Evolutionary conservation across 805 yeast genomes (phyloP), one percentile per base, ranked within the genome.

Genomic region (Jamesozyma spencerorum): DNA sequence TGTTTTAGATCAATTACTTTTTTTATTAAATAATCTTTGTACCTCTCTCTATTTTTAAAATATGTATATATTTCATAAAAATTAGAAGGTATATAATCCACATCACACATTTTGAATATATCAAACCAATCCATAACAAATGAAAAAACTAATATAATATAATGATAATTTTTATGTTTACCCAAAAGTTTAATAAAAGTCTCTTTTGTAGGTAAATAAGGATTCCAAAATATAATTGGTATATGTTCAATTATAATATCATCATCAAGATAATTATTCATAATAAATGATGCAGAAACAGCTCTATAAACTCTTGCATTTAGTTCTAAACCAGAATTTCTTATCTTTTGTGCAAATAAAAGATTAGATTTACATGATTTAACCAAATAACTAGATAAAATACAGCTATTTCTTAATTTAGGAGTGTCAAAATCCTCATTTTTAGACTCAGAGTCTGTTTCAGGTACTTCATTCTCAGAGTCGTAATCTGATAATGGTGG

Each of bases 191-290:
- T 26, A 14, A 38, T 5, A 22, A 33, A 38, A 18, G 40, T 38
- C 18, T 38, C 35, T 24, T 38, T 38, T n/a, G 5, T 27, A 5
- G 41, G 37, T 2, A 28, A 22, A 18, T 38, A 22, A 10, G 41
- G 41, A 11, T 19, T 22, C 18, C 34, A 38, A 3, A 38, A 4
- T 12, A 34, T 30, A 2, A 31, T 31, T 14, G 41, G 41, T 5
- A 38, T 28, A 14, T 38, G 15, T n/a, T 38, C 30, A 18, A 17
- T 19, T 8, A 38, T 38, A 6, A 38, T 12, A 14, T 34, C 37
- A 18, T 33, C 41, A 18, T 33, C 36, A 13, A 33, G 19, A 18
- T 38, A 38, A 24, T 38, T 38, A 20, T 30, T 33, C 41, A 38
- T 38, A 4, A 38, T 33, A 28, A 31, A 38, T 4, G 26, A 5